Evolutionary conservation across 2,329 filamentous ascomycete species (phyloP).

Genomic region (Macroventuria anomochaeta): DNA sequence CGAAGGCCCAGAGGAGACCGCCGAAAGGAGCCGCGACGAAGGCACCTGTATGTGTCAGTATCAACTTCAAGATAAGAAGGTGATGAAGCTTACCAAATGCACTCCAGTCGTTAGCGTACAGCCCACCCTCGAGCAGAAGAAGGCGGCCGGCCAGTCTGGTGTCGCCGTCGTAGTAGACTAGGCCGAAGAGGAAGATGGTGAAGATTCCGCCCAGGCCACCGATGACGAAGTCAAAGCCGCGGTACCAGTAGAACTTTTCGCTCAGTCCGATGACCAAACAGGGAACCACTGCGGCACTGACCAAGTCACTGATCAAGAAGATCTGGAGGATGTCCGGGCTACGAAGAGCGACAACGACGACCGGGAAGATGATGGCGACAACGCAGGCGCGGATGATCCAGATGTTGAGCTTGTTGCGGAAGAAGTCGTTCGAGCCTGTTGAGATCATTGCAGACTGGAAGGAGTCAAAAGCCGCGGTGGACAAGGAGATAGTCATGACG

Average conservation of each 20-base stretch:
- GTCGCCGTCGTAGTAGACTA: conserved; percentile 77
- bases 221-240: conserved; percentile 79
- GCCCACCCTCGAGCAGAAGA: conserved; percentile 73
- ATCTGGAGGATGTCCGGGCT: conserved; percentile 79
- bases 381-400: conserved; percentile 75
- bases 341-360: conserved; percentile 75
- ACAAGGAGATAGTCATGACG: conserved; percentile 79
- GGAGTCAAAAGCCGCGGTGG: conserved; percentile 79
- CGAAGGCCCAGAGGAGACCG: conserved; percentile 73
- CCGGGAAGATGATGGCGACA: conserved; percentile 74
- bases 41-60: conserved; percentile 54
- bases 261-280: conserved; percentile 75
- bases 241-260: conserved; percentile 72
- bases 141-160: conserved; percentile 68
- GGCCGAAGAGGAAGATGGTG: conserved; percentile 80
- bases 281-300: conserved; percentile 78
- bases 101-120: conserved; percentile 81
- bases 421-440: conserved; percentile 83
- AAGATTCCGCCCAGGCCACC: conserved; percentile 79
- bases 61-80: not conserved
- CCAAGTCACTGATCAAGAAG: conserved; percentile 80
- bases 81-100: conserved; percentile 66
- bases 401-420: conserved; percentile 79
- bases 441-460: conserved; percentile 85
- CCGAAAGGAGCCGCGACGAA: conserved; percentile 82